Evolutionary conservation across 768 basidiomycete genomes (phyloP).

Genomic region (Pleurotus djamor): DNA sequence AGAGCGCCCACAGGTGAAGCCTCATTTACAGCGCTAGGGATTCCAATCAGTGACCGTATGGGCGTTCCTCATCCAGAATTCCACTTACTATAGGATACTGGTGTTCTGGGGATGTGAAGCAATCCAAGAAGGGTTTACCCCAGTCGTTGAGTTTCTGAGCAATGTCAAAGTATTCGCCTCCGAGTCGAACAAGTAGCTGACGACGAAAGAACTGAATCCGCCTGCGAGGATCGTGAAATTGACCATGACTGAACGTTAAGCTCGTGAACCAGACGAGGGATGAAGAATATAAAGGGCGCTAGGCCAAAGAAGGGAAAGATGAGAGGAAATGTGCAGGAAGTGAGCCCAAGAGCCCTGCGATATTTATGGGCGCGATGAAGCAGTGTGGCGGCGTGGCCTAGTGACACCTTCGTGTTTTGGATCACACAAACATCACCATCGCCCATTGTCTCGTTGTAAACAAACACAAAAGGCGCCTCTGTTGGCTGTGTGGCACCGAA

Average conservation of each 20-base stretch:
- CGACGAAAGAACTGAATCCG: constrained; percentile 42
- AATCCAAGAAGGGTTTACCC: constrained; percentile 58
- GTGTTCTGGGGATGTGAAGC: constrained; percentile 47
- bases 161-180: constrained; percentile 43
- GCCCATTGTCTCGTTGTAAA: background rate
- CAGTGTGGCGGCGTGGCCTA: background rate
- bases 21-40: constrained; percentile 51
- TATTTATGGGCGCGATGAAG: background rate
- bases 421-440: background rate
- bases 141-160: constrained; percentile 40
- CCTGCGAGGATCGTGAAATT: constrained; percentile 45
- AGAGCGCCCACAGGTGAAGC: constrained; percentile 35
- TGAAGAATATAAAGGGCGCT: background rate
- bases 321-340: background rate
- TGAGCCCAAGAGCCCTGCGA: too few species aligned
- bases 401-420: background rate
- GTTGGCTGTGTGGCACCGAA: too few species aligned
- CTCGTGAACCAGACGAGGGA: constrained; percentile 5
- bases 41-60: background rate
- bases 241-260: constrained; percentile 1
- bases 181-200: constrained; percentile 50
- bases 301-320: background rate
- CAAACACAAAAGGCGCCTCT: too few species aligned
- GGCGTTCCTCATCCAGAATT: background rate
- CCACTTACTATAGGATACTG: constrained; percentile 57